Percentiles rank a stretch among this genome's conserved stretches.
Conservation (phyloP, 306 rosid genomes). For the Calophaca sinica region DNA sequence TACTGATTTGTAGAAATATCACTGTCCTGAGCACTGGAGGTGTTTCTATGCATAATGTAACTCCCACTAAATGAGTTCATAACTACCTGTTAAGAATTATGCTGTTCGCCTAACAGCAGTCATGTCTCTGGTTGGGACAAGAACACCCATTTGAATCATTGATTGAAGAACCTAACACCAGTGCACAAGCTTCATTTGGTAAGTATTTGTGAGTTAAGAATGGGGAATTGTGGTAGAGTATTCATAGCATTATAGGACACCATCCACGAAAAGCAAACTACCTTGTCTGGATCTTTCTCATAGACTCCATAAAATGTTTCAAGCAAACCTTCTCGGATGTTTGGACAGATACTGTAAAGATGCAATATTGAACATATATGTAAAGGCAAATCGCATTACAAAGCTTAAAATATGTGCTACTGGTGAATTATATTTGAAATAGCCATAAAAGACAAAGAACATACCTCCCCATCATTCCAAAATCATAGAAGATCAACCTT, state of each 20-base stretch:
- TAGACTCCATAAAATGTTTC: slow-evolving; percentile 93
- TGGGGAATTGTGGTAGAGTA: slow-evolving; percentile 21
- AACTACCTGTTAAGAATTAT: slow-evolving; percentile 81
- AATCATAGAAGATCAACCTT: slow-evolving; percentile 96
- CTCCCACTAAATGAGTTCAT: slow-evolving; percentile 41
- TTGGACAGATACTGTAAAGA: slow-evolving; percentile 86
- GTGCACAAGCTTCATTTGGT: slow-evolving; percentile 44
- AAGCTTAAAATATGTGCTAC: slow-evolving; percentile 34
- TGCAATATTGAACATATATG: slow-evolving; percentile 36
- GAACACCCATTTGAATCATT: slow-evolving; percentile 99
- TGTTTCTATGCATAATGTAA: slow-evolving; percentile 31
- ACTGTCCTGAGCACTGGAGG: slow-evolving; percentile 24
- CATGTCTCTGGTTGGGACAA: slow-evolving; percentile 99
- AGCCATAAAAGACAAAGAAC: slow-evolving; percentile 44
- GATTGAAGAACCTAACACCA: slow-evolving; percentile 89
- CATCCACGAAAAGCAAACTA: slow-evolving; percentile 50
- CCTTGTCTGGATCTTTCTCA: slow-evolving; percentile 98
- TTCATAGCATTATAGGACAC: slow-evolving; percentile 35
- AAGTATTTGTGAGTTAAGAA: slow-evolving; percentile 35
- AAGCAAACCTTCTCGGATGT: slow-evolving; percentile 93
- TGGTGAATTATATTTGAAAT: slow-evolving; percentile 12
- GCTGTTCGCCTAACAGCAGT: slow-evolving; percentile 97
- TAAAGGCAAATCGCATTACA: slow-evolving; percentile 34
- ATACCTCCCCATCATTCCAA: slow-evolving; percentile 99
- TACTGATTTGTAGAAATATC: slow-evolving; percentile 30